Evolutionary conservation across 768 basidiomycete genomes (phyloP).

Genomic region (Mrakia frigida): DNA sequence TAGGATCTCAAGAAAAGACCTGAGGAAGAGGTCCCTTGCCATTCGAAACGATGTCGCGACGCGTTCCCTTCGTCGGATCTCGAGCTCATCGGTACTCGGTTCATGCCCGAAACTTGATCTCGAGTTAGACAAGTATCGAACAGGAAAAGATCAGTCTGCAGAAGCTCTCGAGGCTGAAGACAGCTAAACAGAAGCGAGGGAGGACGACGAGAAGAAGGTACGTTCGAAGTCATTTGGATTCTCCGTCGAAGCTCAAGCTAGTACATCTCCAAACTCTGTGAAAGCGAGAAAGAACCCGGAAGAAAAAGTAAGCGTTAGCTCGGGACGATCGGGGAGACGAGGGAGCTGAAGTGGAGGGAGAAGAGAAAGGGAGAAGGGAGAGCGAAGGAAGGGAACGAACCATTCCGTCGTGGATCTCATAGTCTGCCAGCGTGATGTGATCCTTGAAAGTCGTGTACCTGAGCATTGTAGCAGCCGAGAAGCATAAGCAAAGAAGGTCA

Average conservation of each 20-base stretch:
- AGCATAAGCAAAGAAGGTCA: neutral
- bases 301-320: neutral
- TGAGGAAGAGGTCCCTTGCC: too few species aligned
- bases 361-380: neutral
- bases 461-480: slow-evolving; percentile 8
- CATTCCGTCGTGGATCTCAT: slow-evolving; percentile 47
- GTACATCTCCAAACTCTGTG: slow-evolving; percentile 45
- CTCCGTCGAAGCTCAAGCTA: slow-evolving; percentile 26
- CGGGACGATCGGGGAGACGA: neutral
- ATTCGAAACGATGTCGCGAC: too few species aligned
- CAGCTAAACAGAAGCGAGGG: neutral
- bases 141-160: too few species aligned
- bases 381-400: slow-evolving; percentile 36
- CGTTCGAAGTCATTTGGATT: neutral
- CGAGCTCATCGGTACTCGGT: too few species aligned
- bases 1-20: too few species aligned
- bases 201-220: neutral
- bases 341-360: too few species aligned
- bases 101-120: too few species aligned
- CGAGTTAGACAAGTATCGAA: too few species aligned
- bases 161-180: too few species aligned
- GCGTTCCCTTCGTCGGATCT: too few species aligned
- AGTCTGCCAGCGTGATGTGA: slow-evolving; percentile 51
- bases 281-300: neutral
- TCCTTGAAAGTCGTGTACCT: slow-evolving; percentile 97